A percentile compares a stretch with the other conserved stretches of the same genome.
Evolutionary conservation across 768 basidiomycete species (phyloP).

Genomic region (Dacryopinax primogenitus): DNA sequence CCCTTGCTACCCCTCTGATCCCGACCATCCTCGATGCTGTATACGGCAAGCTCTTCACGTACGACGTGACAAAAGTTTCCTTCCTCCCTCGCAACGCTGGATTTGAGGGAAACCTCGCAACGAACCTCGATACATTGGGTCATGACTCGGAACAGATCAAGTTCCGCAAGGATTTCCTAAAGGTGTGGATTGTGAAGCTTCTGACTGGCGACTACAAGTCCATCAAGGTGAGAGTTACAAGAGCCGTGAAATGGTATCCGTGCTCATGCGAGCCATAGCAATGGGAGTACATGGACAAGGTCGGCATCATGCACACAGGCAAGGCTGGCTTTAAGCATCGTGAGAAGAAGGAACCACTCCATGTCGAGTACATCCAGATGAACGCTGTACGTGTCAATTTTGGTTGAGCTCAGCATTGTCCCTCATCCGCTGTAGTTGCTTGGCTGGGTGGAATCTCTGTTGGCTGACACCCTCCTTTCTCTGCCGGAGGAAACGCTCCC

Average conservation of each 20-base stretch:
- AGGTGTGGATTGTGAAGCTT: slow-evolving; percentile 5
- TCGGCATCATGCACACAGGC: slow-evolving; percentile 15
- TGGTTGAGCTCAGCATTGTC: not conserved
- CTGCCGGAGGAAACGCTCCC: not conserved
- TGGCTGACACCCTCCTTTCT: not conserved
- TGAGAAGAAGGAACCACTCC: not conserved
- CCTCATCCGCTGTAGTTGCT: not conserved
- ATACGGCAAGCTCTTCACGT: slow-evolving; percentile 13
- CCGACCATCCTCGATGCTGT: slow-evolving; percentile 9
- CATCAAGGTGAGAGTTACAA: not conserved
- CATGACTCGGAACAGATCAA: slow-evolving; percentile 12
- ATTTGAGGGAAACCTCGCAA: slow-evolving; percentile 7
- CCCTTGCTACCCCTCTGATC: not conserved
- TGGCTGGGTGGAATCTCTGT: not conserved
- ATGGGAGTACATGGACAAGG: slow-evolving; percentile 13
- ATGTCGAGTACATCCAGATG: not conserved
- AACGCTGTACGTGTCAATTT: not conserved
- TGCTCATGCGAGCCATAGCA: not conserved
- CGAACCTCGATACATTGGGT: not conserved
- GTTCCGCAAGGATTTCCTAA: slow-evolving; percentile 11
- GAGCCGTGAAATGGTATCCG: too few relatives aligned
- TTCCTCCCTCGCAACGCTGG: slow-evolving; percentile 4
- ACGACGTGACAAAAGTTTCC: not conserved
- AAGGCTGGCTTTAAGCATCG: not conserved
- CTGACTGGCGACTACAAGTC: slow-evolving; percentile 6